Evolutionary conservation across 106 monocot species (phyloP).

Genomic region (Chionographis japonica): DNA sequence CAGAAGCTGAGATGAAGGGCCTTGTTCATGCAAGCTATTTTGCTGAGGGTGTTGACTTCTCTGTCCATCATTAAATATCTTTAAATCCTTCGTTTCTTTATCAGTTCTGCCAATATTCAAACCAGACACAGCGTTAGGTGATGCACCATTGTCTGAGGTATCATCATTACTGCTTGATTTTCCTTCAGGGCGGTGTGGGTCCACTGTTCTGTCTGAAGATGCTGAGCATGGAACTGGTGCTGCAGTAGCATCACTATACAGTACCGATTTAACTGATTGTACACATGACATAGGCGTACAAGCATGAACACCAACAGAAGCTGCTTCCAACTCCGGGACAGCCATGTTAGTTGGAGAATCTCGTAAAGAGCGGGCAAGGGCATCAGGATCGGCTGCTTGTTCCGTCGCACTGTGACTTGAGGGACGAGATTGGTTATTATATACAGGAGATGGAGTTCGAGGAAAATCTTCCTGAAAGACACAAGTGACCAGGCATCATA

Average conservation of each 20-base stretch:
- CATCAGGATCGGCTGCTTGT: constrained; percentile 22
- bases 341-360: constrained; percentile 20
- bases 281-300: constrained; percentile 1
- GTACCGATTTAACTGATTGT: constrained; percentile 10
- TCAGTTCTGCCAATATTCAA: constrained; percentile 30
- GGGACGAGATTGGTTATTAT: constrained; percentile 33
- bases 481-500: neutral
- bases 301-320: neutral
- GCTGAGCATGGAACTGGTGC: constrained; percentile 12
- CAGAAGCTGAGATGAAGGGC: constrained; percentile 26
- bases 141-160: constrained; percentile 11
- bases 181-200: constrained; percentile 16
- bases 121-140: constrained; percentile 4
- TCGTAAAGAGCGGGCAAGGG: constrained; percentile 8
- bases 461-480: constrained; percentile 70
- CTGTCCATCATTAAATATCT: constrained; percentile 35
- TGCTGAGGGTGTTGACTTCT: constrained; percentile 28
- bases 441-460: constrained; percentile 55
- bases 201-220: constrained; percentile 18
- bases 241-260: constrained; percentile 7
- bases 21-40: constrained; percentile 21
- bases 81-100: constrained; percentile 50
- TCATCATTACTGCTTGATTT: constrained; percentile 3
- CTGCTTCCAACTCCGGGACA: constrained; percentile 20
- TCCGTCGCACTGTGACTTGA: constrained; percentile 34